phyloP scores from a whole-genome alignment of 345 rosid species.

The Triadica sebifera region DNA sequence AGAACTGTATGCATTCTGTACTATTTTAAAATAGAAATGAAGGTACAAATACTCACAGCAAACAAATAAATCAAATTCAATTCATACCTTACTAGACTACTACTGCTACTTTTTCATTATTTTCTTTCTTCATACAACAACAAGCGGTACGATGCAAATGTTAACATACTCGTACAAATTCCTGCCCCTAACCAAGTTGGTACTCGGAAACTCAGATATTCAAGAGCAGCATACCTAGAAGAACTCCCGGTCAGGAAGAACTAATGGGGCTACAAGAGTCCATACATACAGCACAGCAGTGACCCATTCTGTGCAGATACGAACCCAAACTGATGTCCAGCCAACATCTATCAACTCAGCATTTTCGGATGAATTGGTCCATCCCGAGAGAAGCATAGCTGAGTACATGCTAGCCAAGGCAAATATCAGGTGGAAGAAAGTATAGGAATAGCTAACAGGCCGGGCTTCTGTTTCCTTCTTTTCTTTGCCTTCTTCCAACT shows the following conservation, averaged over 20 bases:
- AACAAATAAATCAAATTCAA: too few relatives aligned
- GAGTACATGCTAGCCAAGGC: constrained; percentile 98
- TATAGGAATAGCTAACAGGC: constrained; percentile 80
- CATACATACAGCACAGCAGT: constrained; percentile 71
- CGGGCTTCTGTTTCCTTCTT: constrained; percentile 52
- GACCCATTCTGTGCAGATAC: constrained; percentile 84
- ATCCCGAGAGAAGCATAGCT: constrained; percentile 93
- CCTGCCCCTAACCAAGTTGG: background rate
- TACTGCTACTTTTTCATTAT: too few relatives aligned
- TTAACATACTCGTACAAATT: background rate
- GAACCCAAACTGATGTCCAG: constrained; percentile 98
- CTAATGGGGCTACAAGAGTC: constrained; percentile 69
- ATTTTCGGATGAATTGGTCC: constrained; percentile 79
- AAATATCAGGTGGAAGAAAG: constrained; percentile 90
- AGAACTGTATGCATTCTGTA: too few relatives aligned
- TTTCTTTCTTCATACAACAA: background rate
- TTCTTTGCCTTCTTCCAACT: constrained; percentile 65
- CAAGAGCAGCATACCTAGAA: constrained; percentile 25
- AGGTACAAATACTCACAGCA: too few relatives aligned
- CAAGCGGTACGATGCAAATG: background rate
- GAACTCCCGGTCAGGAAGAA: constrained; percentile 73
- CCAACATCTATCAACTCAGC: constrained; percentile 81
- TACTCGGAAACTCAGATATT: background rate
- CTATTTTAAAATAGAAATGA: too few relatives aligned
- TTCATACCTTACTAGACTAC: too few relatives aligned